These are phyloP conservation scores for Leptographium lundbergii DNA, from an alignment of 2,329 filamentous ascomycete species.

Conservation along the genomic window DNA sequence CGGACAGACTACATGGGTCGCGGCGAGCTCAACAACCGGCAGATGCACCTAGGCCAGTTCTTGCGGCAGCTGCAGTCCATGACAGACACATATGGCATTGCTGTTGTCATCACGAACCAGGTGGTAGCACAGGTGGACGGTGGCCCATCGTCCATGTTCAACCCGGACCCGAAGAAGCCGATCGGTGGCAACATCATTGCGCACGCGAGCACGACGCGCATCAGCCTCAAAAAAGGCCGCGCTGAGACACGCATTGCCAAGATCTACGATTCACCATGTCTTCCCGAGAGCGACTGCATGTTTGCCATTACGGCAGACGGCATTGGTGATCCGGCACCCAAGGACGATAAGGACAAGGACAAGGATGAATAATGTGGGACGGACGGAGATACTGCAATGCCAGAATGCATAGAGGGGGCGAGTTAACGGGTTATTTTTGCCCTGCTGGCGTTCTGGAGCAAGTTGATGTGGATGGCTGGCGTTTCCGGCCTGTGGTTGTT, in stretches of 20 bases:
- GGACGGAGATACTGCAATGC: not conserved
- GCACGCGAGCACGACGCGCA: conserved; percentile 85
- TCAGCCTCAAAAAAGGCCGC: conserved; percentile 91
- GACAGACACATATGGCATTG: conserved; percentile 81
- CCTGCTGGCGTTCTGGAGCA: not conserved
- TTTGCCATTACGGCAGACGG: conserved; percentile 97
- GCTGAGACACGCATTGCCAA: conserved; percentile 96
- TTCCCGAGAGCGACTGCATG: conserved; percentile 90
- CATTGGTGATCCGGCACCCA: conserved; percentile 89
- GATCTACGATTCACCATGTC: conserved; percentile 95
- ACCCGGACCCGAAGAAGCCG: conserved; percentile 97
- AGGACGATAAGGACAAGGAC: conserved; percentile 67
- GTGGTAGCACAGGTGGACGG: conserved; percentile 97
- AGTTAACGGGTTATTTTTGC: not conserved
- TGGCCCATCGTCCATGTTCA: conserved; percentile 95
- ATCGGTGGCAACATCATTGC: conserved; percentile 99
- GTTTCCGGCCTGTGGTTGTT: not conserved
- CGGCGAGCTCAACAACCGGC: conserved; percentile 87
- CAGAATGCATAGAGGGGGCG: not conserved
- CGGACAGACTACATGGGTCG: conserved; percentile 94
- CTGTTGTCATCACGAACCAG: conserved; percentile 97
- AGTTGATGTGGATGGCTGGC: not conserved
- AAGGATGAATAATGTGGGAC: not conserved
- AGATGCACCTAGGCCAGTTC: conserved; percentile 80
- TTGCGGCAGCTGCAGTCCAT: conserved; percentile 73